Evolutionary conservation across 257 asterid species (phyloP), one percentile per base, ranked within the genome.

Genomic region (Thymus quinquecostatus): DNA sequence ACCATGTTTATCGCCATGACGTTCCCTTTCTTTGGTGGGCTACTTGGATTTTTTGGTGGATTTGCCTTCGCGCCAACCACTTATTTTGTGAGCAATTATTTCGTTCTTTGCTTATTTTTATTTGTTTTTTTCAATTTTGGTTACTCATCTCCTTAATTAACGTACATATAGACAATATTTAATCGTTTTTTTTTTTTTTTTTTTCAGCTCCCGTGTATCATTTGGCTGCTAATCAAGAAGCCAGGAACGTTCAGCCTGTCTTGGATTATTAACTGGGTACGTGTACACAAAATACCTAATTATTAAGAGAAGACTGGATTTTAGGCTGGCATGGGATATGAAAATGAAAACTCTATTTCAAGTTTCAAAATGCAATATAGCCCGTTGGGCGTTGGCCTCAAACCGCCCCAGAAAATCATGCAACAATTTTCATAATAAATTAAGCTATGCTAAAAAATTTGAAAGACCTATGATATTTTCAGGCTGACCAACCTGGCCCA

Each of bases 11-110:
- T 69, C 1, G 72, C 76, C 71, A 55, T 70, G 3, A 76, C 76
- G 6, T 64, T 76, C 61, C 80, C 80, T 45, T 76, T 76, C 76
- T 76, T 76, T 5, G 36, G n/a, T 32, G 76, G 36, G 56, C 80
- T 76, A 7, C 76, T 76, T 43, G 72, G 72, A 30, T 76, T 69
- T 29, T 69, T 76, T 63, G 80, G 76, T 45, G 76, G 76, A 32
- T 76, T 76, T 14, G 80, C 41, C 0, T 63, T 70, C 29, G 80
- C 76, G 6, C 76, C 76, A 56, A 76, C 80, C 27, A 69, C 80
- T 33, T 76, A 76, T 63, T 69, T 76, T 33, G 80, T 76, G 45
- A 76, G 80, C 47, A 44, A 11, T 27, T 51, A 55, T 11, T 6
- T 2, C n/a, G 7, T 10, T 3, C 6, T 8, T 1, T 30, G 6